phyloP scores from a whole-genome alignment of 2,329 filamentous ascomycete genomes.

The Dothidotthia symphoricarpi region DNA sequence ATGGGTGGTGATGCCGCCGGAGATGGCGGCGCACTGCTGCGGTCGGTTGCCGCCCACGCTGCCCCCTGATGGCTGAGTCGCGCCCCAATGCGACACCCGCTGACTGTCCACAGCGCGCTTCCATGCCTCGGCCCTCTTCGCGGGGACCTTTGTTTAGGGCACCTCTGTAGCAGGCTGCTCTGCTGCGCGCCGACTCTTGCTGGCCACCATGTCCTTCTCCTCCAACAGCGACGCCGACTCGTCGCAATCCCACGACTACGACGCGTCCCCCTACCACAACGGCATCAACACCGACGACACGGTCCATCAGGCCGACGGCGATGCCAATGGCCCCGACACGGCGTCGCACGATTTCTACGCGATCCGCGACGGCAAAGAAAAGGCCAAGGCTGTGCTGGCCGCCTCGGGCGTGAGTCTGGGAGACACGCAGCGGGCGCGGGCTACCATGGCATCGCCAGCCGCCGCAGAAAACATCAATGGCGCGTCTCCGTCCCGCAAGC shows the following conservation, averaged over 20 bases:
- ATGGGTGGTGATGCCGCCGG: constrained; percentile 6
- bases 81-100: constrained; percentile 27
- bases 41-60: constrained; percentile 18
- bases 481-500: constrained; percentile 53
- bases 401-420: constrained; percentile 48
- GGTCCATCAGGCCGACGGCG: constrained; percentile 34
- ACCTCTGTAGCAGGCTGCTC: constrained; percentile 29
- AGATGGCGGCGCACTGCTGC: constrained; percentile 20
- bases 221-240: constrained; percentile 25
- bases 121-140: constrained; percentile 25
- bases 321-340: constrained; percentile 25
- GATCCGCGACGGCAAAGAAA: constrained; percentile 60
- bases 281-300: constrained; percentile 33
- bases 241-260: constrained; percentile 28
- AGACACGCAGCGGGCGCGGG: constrained; percentile 21
- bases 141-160: constrained; percentile 16
- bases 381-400: constrained; percentile 58
- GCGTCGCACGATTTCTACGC: constrained; percentile 42
- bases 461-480: constrained; percentile 48
- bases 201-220: constrained; percentile 39
- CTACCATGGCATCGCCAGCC: constrained; percentile 31
- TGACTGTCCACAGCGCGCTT: constrained; percentile 8
- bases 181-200: constrained; percentile 26
- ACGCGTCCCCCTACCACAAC: constrained; percentile 27
- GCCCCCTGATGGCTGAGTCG: constrained; percentile 23